phyloP scores from a whole-genome alignment of 2,329 filamentous ascomycete species.

The Hymenoscyphus scutula region DNA sequence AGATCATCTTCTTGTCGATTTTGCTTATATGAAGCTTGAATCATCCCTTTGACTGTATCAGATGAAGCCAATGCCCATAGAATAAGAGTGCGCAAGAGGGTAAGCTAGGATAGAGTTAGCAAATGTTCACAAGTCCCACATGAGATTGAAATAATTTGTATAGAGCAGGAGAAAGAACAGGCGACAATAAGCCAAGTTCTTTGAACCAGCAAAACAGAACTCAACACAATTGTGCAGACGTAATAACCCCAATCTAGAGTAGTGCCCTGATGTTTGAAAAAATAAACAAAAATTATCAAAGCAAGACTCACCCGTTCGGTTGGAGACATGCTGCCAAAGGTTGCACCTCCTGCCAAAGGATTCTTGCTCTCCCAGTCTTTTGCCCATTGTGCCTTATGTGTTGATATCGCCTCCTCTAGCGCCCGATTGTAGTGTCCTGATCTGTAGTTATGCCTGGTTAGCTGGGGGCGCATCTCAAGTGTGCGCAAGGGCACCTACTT shows the following conservation, averaged over 20 bases:
- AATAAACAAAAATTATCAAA: not conserved
- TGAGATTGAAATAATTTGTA: not conserved
- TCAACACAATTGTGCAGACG: not conserved
- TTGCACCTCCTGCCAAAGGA: conserved; percentile 75
- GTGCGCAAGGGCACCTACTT: conserved; percentile 64
- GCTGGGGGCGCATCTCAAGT: conserved; percentile 9
- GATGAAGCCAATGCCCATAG: conserved; percentile 90
- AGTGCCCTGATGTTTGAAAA: not conserved
- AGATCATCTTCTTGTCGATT: conserved; percentile 72
- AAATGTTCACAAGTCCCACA: not conserved
- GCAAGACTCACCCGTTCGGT: conserved; percentile 67
- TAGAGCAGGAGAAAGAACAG: not conserved
- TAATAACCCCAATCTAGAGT: not conserved
- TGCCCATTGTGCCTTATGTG: conserved; percentile 87
- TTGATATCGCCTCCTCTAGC: conserved; percentile 85
- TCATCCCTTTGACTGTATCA: conserved; percentile 73
- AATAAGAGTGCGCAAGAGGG: conserved; percentile 76
- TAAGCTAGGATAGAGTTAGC: conserved; percentile 55
- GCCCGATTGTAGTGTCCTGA: conserved; percentile 90
- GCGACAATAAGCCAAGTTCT: not conserved
- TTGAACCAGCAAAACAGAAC: not conserved
- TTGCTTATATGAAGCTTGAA: conserved; percentile 88
- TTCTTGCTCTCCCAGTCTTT: conserved; percentile 78
- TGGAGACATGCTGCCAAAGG: conserved; percentile 79
- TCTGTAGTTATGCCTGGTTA: conserved; percentile 48